These are phyloP conservation scores for Besnoitia besnoiti DNA, from an alignment of 169 alveolate species.

Conservation along the genomic window DNA sequence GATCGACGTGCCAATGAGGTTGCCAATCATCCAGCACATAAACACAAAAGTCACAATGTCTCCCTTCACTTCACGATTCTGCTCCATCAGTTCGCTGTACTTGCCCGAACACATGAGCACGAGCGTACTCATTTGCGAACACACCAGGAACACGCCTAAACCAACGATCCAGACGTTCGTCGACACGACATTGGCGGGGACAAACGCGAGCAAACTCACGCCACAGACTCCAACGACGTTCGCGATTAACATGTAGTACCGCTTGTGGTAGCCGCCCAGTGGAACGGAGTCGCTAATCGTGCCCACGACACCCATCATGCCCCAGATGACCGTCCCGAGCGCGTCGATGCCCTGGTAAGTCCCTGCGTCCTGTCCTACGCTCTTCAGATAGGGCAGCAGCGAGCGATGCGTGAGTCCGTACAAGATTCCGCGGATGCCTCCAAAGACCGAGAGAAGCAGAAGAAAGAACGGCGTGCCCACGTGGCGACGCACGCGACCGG, in stretches of 20 bases:
- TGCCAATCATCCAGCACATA: conserved; percentile 53
- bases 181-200: conserved; percentile 31
- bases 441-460: conserved; percentile 28
- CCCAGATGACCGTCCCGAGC: conserved; percentile 39
- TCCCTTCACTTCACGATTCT: conserved; percentile 38
- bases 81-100: conserved; percentile 59
- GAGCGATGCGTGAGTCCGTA: conserved; percentile 33
- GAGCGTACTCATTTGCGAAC: conserved; percentile 53
- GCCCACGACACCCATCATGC: conserved; percentile 53
- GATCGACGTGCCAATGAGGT: conserved; percentile 53
- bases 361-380: conserved; percentile 13
- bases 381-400: conserved; percentile 21
- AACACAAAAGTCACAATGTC: conserved; percentile 64
- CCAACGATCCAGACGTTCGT: conserved; percentile 46
- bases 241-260: conserved; percentile 56
- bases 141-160: conserved; percentile 46
- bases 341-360: conserved; percentile 35
- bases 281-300: conserved; percentile 51
- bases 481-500: background rate
- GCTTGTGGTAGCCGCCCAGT: conserved; percentile 49
- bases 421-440: conserved; percentile 3
- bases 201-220: background rate
- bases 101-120: conserved; percentile 59
- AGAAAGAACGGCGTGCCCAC: conserved; percentile 15
- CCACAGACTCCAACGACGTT: conserved; percentile 50